Conservation (phyloP, 805 yeast species). For the Vanderwaltozyma tropicalis region DNA sequence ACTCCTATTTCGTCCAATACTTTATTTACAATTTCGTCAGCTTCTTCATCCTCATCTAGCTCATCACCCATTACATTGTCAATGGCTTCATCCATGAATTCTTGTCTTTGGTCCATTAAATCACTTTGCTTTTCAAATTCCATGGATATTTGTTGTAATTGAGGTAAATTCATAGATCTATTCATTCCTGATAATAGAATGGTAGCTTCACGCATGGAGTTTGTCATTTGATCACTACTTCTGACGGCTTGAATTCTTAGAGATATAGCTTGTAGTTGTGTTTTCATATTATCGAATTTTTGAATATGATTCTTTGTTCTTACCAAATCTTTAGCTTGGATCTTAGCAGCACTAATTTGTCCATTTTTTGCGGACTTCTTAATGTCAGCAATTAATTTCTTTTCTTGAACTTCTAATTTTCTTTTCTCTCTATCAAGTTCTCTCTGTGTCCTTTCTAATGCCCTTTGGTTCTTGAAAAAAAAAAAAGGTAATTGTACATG, state of each 20-base stretch:
- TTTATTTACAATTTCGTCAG: slow-evolving; percentile 81
- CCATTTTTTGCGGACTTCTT: slow-evolving; percentile 87
- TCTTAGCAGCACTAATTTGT: slow-evolving; percentile 79
- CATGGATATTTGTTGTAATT: slow-evolving; percentile 79
- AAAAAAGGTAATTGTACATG: neutral
- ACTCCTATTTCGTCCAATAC: slow-evolving; percentile 96
- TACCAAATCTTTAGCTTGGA: slow-evolving; percentile 91
- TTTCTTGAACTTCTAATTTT: slow-evolving; percentile 85
- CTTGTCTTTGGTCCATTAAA: slow-evolving; percentile 96
- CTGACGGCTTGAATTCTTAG: slow-evolving; percentile 85
- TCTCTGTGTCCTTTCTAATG: slow-evolving; percentile 86
- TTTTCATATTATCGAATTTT: slow-evolving; percentile 87
- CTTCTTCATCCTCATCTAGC: slow-evolving; percentile 77
- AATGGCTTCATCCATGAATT: slow-evolving; percentile 96
- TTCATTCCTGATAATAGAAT: slow-evolving; percentile 78
- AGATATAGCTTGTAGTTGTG: slow-evolving; percentile 90
- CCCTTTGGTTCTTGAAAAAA: slow-evolving; percentile 81
- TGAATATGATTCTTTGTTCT: slow-evolving; percentile 73
- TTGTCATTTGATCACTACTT: slow-evolving; percentile 90
- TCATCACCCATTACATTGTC: slow-evolving; percentile 95
- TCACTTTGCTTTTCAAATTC: slow-evolving; percentile 93
- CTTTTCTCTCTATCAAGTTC: slow-evolving; percentile 82
- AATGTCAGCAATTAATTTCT: slow-evolving; percentile 73
- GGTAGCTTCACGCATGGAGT: slow-evolving; percentile 90
- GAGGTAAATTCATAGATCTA: slow-evolving; percentile 81